Conservation (phyloP, 2,329 filamentous ascomycete species). For the Zopfia rhizophila region DNA sequence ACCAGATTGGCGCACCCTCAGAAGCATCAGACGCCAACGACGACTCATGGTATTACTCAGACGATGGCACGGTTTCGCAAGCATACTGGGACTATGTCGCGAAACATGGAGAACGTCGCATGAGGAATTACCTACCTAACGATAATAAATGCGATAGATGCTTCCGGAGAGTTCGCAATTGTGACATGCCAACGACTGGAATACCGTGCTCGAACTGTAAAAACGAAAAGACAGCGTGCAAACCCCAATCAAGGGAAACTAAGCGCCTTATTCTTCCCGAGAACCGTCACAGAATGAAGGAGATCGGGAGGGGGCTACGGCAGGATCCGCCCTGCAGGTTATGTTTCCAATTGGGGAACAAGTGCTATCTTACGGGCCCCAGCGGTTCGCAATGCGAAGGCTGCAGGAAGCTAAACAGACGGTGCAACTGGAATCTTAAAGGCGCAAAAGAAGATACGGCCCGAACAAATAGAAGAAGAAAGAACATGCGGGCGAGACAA, state of each 20-base stretch:
- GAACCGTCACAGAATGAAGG: not conserved
- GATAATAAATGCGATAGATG: too few relatives aligned
- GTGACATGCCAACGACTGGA: too few relatives aligned
- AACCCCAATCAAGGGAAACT: not conserved
- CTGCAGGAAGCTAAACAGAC: constrained; percentile 1
- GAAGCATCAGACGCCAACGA: not conserved
- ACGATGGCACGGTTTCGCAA: constrained; percentile 1
- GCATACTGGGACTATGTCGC: constrained; percentile 3
- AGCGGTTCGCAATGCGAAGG: not conserved
- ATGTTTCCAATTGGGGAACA: not conserved
- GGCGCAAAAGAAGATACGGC: not conserved
- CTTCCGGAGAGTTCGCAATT: too few relatives aligned
- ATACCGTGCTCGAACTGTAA: too few relatives aligned
- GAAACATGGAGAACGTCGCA: not conserved
- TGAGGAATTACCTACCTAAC: too few relatives aligned
- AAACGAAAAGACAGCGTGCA: not conserved
- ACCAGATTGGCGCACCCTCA: not conserved
- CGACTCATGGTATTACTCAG: constrained; percentile 5
- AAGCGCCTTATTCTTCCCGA: not conserved
- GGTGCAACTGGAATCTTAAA: constrained; percentile 1
- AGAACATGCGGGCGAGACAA: constrained; percentile 4
- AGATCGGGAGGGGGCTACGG: not conserved
- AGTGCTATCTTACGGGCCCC: not conserved
- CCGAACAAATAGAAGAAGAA: not conserved
- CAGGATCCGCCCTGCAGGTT: not conserved